Evolutionary conservation across 208 protist species (phyloP).

Genomic region (Vickermania spadyakhi): DNA sequence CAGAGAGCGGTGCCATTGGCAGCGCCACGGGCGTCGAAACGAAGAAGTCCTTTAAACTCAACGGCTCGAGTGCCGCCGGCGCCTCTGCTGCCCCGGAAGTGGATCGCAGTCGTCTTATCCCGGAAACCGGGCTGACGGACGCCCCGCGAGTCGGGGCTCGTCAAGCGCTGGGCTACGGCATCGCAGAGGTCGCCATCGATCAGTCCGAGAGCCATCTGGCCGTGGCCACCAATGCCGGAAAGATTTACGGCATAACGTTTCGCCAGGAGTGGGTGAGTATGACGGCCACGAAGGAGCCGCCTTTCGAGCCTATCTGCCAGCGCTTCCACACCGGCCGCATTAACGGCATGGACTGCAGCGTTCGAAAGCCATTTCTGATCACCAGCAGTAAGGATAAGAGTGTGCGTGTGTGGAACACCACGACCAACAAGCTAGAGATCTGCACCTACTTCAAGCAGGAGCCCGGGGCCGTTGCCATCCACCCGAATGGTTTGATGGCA

Average conservation of each 20-base stretch:
- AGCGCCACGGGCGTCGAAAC: not conserved
- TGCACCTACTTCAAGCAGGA: slow-evolving; percentile 79
- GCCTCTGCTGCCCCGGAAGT: not conserved
- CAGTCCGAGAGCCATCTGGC: slow-evolving; percentile 57
- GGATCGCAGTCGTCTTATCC: not conserved
- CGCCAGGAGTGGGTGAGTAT: slow-evolving; percentile 27
- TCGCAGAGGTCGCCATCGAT: slow-evolving; percentile 53
- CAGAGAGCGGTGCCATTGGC: not conserved
- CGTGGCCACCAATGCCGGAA: slow-evolving; percentile 40
- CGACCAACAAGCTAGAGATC: slow-evolving; percentile 81
- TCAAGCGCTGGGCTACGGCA: slow-evolving; percentile 17
- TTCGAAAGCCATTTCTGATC: slow-evolving; percentile 92
- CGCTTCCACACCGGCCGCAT: slow-evolving; percentile 79
- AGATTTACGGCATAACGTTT: slow-evolving; percentile 58
- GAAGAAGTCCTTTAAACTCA: not conserved
- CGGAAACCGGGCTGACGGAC: not conserved
- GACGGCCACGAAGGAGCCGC: slow-evolving; percentile 19
- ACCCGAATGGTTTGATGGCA: slow-evolving; percentile 91
- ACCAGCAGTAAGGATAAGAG: slow-evolving; percentile 89
- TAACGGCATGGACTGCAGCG: slow-evolving; percentile 87
- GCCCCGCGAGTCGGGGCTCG: not conserved
- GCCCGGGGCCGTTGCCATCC: slow-evolving; percentile 86
- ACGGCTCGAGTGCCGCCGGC: not conserved
- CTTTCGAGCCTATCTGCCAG: slow-evolving; percentile 70
- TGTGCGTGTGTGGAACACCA: slow-evolving; percentile 94